phyloP scores from a whole-genome alignment of 768 basidiomycete species.

The Lanmaoa rubissima region DNA sequence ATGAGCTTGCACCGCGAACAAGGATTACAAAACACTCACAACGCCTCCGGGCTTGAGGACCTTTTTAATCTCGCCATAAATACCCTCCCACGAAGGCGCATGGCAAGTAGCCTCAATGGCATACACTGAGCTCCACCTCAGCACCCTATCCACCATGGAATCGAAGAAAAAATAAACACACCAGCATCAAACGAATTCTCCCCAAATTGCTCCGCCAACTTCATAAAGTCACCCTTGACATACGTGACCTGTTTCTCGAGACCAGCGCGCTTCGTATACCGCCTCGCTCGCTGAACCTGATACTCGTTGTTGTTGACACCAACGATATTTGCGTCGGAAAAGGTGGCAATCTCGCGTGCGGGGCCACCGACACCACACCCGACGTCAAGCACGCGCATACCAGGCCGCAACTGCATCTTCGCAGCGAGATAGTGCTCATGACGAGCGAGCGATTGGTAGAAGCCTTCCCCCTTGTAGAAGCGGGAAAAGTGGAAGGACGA shows the following conservation, averaged over 20 bases:
- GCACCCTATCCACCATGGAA: background rate
- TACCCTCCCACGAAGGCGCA: constrained; percentile 93
- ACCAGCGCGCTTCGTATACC: constrained; percentile 75
- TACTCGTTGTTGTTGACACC: constrained; percentile 97
- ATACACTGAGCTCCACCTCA: constrained; percentile 57
- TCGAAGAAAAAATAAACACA: constrained; percentile 33
- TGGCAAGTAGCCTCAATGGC: constrained; percentile 98
- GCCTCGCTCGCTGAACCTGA: constrained; percentile 83
- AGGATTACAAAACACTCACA: constrained; percentile 47
- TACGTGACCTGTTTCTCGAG: constrained; percentile 77
- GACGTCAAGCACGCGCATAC: constrained; percentile 96
- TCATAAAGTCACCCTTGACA: constrained; percentile 96
- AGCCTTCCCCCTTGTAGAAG: constrained; percentile 89
- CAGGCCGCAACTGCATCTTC: constrained; percentile 78
- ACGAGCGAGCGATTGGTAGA: constrained; percentile 70
- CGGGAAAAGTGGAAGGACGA: constrained; percentile 95
- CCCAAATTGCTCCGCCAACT: constrained; percentile 86
- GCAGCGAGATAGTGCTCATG: constrained; percentile 97
- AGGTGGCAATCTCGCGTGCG: constrained; percentile 91
- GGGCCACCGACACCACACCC: constrained; percentile 98
- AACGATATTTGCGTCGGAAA: constrained; percentile 79
- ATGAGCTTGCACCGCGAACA: background rate
- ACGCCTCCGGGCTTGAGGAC: constrained; percentile 95
- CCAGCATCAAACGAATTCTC: constrained; percentile 94
- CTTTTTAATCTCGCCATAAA: constrained; percentile 90